Base-by-base conservation (phyloP, 306 rosid genomes). In the Gynostemma pentaphyllum region DNA sequence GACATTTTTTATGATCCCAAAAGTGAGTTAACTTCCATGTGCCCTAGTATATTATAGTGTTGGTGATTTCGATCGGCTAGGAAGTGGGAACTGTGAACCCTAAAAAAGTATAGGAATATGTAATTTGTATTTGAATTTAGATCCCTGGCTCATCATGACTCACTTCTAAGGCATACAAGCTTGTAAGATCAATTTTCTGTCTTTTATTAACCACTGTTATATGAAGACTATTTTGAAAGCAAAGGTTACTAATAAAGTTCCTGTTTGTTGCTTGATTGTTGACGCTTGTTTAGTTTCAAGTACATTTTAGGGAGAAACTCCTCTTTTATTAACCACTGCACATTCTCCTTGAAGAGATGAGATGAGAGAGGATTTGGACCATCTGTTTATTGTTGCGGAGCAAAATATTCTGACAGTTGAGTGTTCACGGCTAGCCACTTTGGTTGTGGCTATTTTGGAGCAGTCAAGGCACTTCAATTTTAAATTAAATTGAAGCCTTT, bases 201-300 rank as follows among this genome's bases (percentile, higher is more conserved):
- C 16, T 8, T 27, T 8, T 28, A n/a, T n/a, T 51, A 51, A 68
- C 57, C 75, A 57, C 36, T 30, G 30, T 60, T 45, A 37, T 28
- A 2, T 36, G n/a, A 60, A n/a, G 46, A 7, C 37, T 32, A 32
- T 32, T 32, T 7, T 7, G n/a, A 32, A 32, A 32, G 37, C 7
- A 2, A 32, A 32, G 37, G 37, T 32, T 32, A 32, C 37, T 32
- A 32, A 32, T 32, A 32, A 32, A 32, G 37, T 2, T 2, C 37
- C 37, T 32, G 3, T 32, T 32, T 32, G 3, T 32, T 32, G 37
- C 7, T 32, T 32, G 37, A 2, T 32, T 32, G 37, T 32, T 32
- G 37, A 2, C 5, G 7, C 37, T 32, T 7, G 7, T 32, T 7
- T 32, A 32, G 7, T 32, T 32, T 7, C 3, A 32, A 32, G 37